Percentiles rank a stretch among this genome's conserved stretches.
These are phyloP conservation scores for Casuarina cunninghamiana DNA, from an alignment of 306 rosid genomes.

Conservation along the genomic window DNA sequence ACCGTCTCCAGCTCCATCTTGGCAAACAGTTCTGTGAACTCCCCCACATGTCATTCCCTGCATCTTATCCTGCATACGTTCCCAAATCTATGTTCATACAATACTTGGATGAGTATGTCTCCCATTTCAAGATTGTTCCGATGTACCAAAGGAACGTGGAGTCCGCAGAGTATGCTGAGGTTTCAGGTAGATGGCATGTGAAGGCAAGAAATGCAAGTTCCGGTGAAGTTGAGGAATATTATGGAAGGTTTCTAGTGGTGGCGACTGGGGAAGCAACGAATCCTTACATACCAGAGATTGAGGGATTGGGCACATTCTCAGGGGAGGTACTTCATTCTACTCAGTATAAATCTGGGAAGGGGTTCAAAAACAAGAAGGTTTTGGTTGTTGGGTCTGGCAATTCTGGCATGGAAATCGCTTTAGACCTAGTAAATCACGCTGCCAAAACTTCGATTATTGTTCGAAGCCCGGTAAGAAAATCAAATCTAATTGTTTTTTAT, in stretches of 20 bases:
- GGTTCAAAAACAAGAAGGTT: slow-evolving; percentile 42
- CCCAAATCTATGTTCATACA: slow-evolving; percentile 46
- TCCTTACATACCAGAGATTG: slow-evolving; percentile 48
- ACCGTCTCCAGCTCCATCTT: slow-evolving; percentile 62
- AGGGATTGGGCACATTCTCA: slow-evolving; percentile 44
- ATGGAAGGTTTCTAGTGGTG: slow-evolving; percentile 51
- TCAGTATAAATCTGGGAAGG: slow-evolving; percentile 40
- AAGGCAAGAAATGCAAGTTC: slow-evolving; percentile 22
- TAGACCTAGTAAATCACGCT: slow-evolving; percentile 53
- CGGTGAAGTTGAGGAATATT: slow-evolving; percentile 43
- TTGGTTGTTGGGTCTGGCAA: slow-evolving; percentile 80
- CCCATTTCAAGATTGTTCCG: slow-evolving; percentile 51
- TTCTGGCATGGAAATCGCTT: slow-evolving; percentile 74
- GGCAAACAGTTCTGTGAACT: slow-evolving; percentile 46
- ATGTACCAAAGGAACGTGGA: slow-evolving; percentile 44
- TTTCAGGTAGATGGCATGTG: slow-evolving; percentile 42
- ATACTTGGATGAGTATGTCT: slow-evolving; percentile 43
- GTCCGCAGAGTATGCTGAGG: slow-evolving; percentile 34
- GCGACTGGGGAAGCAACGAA: slow-evolving; percentile 60
- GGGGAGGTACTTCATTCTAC: slow-evolving; percentile 71
- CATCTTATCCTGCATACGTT: slow-evolving; percentile 44
- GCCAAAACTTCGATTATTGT: slow-evolving; percentile 56
- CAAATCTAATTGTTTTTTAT: not conserved
- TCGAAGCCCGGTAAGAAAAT: slow-evolving; percentile 59
- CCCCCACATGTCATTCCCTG: slow-evolving; percentile 49